A percentile compares a stretch with the other conserved stretches of the same genome.
Evolutionary conservation across 2,329 filamentous ascomycete genomes (phyloP).

Genomic region (Talaromyces islandicus): DNA sequence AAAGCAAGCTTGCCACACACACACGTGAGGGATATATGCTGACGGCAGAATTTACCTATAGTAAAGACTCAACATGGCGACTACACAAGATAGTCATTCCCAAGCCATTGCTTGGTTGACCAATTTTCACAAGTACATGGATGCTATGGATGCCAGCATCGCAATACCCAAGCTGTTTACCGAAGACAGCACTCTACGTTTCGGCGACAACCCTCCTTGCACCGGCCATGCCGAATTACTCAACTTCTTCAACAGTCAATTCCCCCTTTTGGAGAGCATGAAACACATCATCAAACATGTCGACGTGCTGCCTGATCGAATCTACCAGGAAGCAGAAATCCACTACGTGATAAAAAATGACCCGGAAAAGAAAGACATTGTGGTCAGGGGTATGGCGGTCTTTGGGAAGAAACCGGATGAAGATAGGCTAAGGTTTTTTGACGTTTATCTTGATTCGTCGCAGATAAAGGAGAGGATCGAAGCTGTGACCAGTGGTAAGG

Average conservation of each 20-base stretch:
- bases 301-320: slow-evolving; percentile 8
- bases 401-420: slow-evolving; percentile 3
- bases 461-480: slow-evolving; percentile 4
- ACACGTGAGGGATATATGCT: neutral
- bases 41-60: neutral
- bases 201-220: slow-evolving; percentile 1
- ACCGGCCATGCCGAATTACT: slow-evolving; percentile 1
- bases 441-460: slow-evolving; percentile 8
- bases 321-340: slow-evolving; percentile 10
- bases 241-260: slow-evolving; percentile 5
- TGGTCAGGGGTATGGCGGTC: slow-evolving; percentile 6
- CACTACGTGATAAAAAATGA: slow-evolving; percentile 7
- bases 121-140: slow-evolving; percentile 6
- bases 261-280: slow-evolving; percentile 4
- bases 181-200: slow-evolving; percentile 5
- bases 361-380: slow-evolving; percentile 5
- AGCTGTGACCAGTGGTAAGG: neutral
- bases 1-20: too few species aligned
- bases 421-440: slow-evolving; percentile 5
- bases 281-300: slow-evolving; percentile 9
- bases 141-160: neutral
- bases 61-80: neutral
- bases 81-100: neutral
- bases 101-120: slow-evolving; percentile 5
- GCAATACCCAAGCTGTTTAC: slow-evolving; percentile 6